These are phyloP conservation scores for Dissoconium aciculare DNA, from an alignment of 2,329 filamentous ascomycete genomes.

Conservation along the genomic window DNA sequence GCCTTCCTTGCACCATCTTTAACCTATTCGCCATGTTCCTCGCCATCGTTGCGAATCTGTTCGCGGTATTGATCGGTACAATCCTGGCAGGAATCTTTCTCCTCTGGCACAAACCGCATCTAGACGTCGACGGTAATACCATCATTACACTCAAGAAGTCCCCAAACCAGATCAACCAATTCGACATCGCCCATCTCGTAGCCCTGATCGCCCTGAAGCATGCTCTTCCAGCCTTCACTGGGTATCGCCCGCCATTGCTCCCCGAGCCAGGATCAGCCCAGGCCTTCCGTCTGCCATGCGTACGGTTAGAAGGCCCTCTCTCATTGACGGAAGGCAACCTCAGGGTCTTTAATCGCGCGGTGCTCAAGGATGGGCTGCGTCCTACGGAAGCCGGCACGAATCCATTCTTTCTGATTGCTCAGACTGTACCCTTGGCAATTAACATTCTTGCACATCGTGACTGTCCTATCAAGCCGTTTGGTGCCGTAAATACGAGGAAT, in stretches of 20 bases:
- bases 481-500: constrained; percentile 11
- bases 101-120: no score
- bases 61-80: no score
- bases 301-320: neutral
- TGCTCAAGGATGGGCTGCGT: neutral
- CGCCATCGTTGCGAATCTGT: no score
- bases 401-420: constrained; percentile 6
- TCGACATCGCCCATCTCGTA: neutral
- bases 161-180: neutral
- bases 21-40: neutral
- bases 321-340: neutral
- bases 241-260: neutral
- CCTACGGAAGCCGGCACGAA: neutral
- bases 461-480: constrained; percentile 9
- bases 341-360: neutral
- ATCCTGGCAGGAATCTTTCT: no score
- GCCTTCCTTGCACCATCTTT: neutral
- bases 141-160: neutral
- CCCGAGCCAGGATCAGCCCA: neutral
- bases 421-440: constrained; percentile 8
- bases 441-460: constrained; percentile 6
- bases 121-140: no score
- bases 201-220: neutral
- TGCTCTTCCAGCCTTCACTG: neutral
- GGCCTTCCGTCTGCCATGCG: neutral